Base-by-base conservation (phyloP, 345 rosid genomes). In the Sisymbrium altissimum region DNA sequence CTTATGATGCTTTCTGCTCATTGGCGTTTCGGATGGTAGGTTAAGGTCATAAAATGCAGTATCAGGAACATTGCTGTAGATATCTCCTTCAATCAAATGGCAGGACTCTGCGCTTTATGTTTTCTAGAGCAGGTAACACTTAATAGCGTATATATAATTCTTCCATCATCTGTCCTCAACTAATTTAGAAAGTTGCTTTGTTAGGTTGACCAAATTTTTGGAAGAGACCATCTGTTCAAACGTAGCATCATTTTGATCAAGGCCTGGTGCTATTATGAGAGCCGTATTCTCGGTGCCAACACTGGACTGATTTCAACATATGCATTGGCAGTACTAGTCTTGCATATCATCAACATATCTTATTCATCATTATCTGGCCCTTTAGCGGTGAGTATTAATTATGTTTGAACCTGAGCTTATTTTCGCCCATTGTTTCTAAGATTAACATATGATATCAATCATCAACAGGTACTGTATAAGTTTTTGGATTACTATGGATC, bases 181-280 rank as follows among this genome's bases (percentile, higher is more conserved):
- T 64, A 14, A 35, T 43, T 23, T 36, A 49, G 71, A 15, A 45
- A 49, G 71, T 68, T 65, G 62, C 44, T 64, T 87, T 58, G n/a
- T 33, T 71, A 93, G 97, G 87, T 84, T 79, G 91, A 90, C 70
- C 83, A 56, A 14, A 46, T 78, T 9, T 75, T 89, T 27, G 93
- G 87, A 53, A 89, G 78, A 77, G 82, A 78, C 70, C 96, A 93
- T 81, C 85, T 93, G 52, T 88, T 91, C 78, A 93, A 93, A 80
- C 87, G 82, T 64, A 91, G 97, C 79, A 76, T 91, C 66, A 70
- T 88, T 53, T 76, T 93, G 83, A 69, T 89, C 35, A 93, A 93
- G 78, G 92, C 94, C 9, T 93, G 98, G 97, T 93, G 98, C 81
- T 93, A 82, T 70, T 91, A 91, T 19, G 96, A 93, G 80, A 89